phyloP scores from a whole-genome alignment of 768 basidiomycete species.

The Boletellus ananiceps region DNA sequence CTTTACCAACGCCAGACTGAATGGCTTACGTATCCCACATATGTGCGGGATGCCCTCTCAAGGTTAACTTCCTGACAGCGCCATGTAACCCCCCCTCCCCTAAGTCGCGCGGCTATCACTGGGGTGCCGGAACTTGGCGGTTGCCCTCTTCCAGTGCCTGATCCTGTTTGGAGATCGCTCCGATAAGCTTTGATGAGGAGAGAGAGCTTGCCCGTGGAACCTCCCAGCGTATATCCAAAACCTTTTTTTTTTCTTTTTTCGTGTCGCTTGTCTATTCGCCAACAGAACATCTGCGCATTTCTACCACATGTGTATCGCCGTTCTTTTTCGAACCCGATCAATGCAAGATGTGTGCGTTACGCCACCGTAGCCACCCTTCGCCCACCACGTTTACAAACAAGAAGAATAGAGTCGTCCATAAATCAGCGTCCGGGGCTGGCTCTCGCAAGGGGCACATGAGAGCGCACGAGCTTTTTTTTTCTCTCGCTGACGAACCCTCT shows the following conservation, averaged over 20 bases:
- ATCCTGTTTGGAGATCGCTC: constrained; percentile 23
- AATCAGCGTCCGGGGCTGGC: constrained; percentile 10
- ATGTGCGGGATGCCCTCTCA: constrained; percentile 13
- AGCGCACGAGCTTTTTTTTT: constrained; percentile 11
- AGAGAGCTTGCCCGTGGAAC: neutral
- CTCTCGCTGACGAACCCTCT: constrained; percentile 11
- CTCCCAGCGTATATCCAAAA: neutral
- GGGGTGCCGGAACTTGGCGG: constrained; percentile 11
- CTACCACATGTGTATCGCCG: neutral
- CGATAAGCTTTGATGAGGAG: constrained; percentile 22
- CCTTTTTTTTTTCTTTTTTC: constrained; percentile 3
- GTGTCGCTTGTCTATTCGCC: neutral
- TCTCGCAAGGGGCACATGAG: constrained; percentile 13
- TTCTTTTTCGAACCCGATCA: neutral
- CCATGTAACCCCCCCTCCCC: constrained; percentile 3
- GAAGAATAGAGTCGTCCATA: constrained; percentile 15
- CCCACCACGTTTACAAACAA: constrained; percentile 7
- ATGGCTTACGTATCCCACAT: constrained; percentile 18
- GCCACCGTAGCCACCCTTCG: neutral
- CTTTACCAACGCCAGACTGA: constrained; percentile 10
- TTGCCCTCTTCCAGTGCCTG: constrained; percentile 14
- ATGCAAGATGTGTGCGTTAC: neutral
- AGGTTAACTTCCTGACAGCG: constrained; percentile 26
- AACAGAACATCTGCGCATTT: constrained; percentile 5
- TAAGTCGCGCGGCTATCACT: constrained; percentile 15